Conservation (phyloP, 2,329 filamentous ascomycete genomes). For the Neofusicoccum parvum region DNA sequence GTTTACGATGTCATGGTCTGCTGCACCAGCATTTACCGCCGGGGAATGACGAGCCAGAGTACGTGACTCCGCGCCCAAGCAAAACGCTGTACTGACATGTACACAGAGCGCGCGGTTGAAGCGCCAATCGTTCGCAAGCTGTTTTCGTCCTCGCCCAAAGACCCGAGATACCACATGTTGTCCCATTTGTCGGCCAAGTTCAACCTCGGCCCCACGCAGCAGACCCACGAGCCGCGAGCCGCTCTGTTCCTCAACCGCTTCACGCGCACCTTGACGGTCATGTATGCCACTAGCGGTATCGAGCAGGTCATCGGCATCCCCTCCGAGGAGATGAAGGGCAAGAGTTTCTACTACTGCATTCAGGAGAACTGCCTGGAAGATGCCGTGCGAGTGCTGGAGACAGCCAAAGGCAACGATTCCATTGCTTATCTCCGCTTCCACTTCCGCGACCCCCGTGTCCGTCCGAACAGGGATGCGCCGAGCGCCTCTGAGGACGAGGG, state of each 20-base stretch:
- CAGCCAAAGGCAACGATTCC: constrained; percentile 86
- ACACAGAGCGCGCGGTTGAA: constrained; percentile 72
- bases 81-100: constrained; percentile 24
- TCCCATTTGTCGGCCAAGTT: constrained; percentile 84
- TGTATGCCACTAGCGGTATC: constrained; percentile 82
- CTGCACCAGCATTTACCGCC: constrained; percentile 76
- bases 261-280: constrained; percentile 77
- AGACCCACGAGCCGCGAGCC: constrained; percentile 75
- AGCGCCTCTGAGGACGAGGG: constrained; percentile 53
- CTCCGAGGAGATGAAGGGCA: constrained; percentile 69
- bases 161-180: constrained; percentile 88
- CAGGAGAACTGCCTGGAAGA: constrained; percentile 75
- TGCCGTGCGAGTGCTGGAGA: constrained; percentile 77
- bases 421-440: constrained; percentile 88
- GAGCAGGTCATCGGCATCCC: constrained; percentile 73
- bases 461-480: constrained; percentile 38
- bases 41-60: constrained; percentile 73
- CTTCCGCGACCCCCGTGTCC: constrained; percentile 70
- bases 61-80: constrained; percentile 42
- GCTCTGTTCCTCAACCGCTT: constrained; percentile 86
- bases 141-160: constrained; percentile 78
- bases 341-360: constrained; percentile 87
- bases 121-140: constrained; percentile 77
- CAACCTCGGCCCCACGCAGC: constrained; percentile 54
- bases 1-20: constrained; percentile 87